phyloP scores from a whole-genome alignment of 352 stramenopile species.

The Phytophthora europaea region DNA sequence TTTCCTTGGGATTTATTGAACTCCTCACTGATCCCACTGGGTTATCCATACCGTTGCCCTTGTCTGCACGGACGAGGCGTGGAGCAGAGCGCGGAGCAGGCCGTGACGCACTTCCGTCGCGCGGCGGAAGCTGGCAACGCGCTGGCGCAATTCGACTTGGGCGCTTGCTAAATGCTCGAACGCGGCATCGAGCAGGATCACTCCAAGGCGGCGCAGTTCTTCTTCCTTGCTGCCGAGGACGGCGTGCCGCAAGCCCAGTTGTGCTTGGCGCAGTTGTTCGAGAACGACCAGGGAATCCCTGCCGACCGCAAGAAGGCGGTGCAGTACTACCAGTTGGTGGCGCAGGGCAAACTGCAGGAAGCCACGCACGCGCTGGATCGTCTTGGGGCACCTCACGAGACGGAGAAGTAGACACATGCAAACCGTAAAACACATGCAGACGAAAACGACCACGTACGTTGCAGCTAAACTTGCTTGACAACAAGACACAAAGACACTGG shows the following conservation, averaged over 20 bases:
- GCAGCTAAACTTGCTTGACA: slow-evolving; percentile 7
- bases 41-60: too few relatives aligned
- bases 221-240: slow-evolving; percentile 73
- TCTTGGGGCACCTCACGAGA: slow-evolving; percentile 54
- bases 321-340: slow-evolving; percentile 81
- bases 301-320: slow-evolving; percentile 69
- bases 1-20: too few relatives aligned
- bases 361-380: slow-evolving; percentile 63
- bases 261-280: slow-evolving; percentile 83
- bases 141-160: slow-evolving; percentile 81
- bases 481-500: slow-evolving; percentile 15
- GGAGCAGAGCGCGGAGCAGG: slow-evolving; percentile 40
- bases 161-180: slow-evolving; percentile 85
- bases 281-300: slow-evolving; percentile 61
- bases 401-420: slow-evolving; percentile 26
- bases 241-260: slow-evolving; percentile 75
- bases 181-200: slow-evolving; percentile 65
- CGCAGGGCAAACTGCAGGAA: slow-evolving; percentile 61
- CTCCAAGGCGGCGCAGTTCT: slow-evolving; percentile 74
- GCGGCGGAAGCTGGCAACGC: slow-evolving; percentile 72
- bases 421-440: slow-evolving; percentile 4
- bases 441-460: slow-evolving; percentile 8
- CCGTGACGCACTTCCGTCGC: slow-evolving; percentile 63
- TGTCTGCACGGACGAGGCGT: slow-evolving; percentile 59
- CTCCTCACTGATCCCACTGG: too few relatives aligned